phyloP scores from a whole-genome alignment of 352 stramenopile genomes.

The Globisporangium irregulare region DNA sequence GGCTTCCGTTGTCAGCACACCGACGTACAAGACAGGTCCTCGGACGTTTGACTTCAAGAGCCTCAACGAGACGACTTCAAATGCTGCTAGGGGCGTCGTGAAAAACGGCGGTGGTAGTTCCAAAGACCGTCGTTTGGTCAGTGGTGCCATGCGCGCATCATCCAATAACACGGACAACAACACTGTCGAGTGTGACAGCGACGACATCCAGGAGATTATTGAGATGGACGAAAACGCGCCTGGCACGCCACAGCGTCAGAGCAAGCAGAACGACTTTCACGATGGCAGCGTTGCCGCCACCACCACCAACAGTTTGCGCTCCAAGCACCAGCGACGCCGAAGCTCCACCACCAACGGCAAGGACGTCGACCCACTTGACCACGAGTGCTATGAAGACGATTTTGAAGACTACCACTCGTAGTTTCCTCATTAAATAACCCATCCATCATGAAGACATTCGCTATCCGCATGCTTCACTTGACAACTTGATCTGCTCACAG shows the following conservation, averaged over 20 bases:
- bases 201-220: slow-evolving; percentile 84
- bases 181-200: slow-evolving; percentile 53
- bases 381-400: slow-evolving; percentile 75
- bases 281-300: slow-evolving; percentile 4
- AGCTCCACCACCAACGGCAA: slow-evolving; percentile 14
- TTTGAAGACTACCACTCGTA: slow-evolving; percentile 63
- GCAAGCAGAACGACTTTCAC: slow-evolving; percentile 8
- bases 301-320: neutral
- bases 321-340: slow-evolving; percentile 7
- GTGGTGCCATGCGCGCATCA: neutral
- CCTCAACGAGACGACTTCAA: slow-evolving; percentile 11
- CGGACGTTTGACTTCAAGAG: slow-evolving; percentile 28
- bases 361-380: slow-evolving; percentile 37
- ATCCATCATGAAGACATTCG: neutral
- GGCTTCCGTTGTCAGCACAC: slow-evolving; percentile 5
- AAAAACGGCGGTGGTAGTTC: neutral
- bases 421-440: neutral
- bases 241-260: slow-evolving; percentile 2
- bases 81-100: neutral
- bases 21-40: slow-evolving; percentile 23
- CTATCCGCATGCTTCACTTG: neutral
- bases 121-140: slow-evolving; percentile 5
- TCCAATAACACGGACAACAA: slow-evolving; percentile 32
- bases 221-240: slow-evolving; percentile 40
- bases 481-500: neutral